phyloP scores from a whole-genome alignment of 768 basidiomycete genomes.

The Amanita exitialis region DNA sequence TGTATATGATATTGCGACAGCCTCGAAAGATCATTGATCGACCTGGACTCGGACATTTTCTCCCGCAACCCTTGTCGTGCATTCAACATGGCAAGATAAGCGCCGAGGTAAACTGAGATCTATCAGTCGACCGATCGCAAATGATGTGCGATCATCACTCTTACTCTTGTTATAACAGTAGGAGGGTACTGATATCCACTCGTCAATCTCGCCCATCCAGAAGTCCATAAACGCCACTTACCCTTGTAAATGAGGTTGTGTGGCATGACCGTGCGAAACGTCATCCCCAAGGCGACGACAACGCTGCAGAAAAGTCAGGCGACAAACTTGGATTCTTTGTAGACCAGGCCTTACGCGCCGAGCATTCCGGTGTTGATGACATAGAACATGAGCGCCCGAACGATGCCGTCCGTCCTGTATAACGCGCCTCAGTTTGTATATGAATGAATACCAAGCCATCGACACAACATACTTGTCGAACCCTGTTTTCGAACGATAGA shows the following conservation, averaged over 20 bases:
- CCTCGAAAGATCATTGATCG: slow-evolving; percentile 31
- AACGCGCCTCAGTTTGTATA: neutral
- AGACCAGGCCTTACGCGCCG: slow-evolving; percentile 24
- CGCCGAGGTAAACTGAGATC: slow-evolving; percentile 44
- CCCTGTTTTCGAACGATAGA: slow-evolving; percentile 41
- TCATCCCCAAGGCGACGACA: slow-evolving; percentile 36
- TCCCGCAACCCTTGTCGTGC: slow-evolving; percentile 31
- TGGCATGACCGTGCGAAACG: slow-evolving; percentile 42
- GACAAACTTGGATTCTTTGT: neutral
- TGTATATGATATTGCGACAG: slow-evolving; percentile 12
- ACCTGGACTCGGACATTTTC: slow-evolving; percentile 22
- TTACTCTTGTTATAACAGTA: slow-evolving; percentile 42
- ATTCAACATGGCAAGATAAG: slow-evolving; percentile 46
- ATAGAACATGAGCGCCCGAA: slow-evolving; percentile 38
- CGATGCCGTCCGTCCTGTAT: slow-evolving; percentile 38
- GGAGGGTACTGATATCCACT: slow-evolving; percentile 27
- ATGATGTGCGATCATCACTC: slow-evolving; percentile 14
- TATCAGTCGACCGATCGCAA: neutral
- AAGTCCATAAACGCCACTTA: slow-evolving; percentile 10
- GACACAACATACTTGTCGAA: slow-evolving; percentile 27
- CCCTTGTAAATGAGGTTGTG: slow-evolving; percentile 44
- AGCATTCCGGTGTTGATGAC: slow-evolving; percentile 45
- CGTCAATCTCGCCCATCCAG: neutral
- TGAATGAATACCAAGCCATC: neutral
- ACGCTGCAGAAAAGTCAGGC: slow-evolving; percentile 19